phyloP scores from a whole-genome alignment of 129 eudicot genomes.

The Tanacetum coccineum region DNA sequence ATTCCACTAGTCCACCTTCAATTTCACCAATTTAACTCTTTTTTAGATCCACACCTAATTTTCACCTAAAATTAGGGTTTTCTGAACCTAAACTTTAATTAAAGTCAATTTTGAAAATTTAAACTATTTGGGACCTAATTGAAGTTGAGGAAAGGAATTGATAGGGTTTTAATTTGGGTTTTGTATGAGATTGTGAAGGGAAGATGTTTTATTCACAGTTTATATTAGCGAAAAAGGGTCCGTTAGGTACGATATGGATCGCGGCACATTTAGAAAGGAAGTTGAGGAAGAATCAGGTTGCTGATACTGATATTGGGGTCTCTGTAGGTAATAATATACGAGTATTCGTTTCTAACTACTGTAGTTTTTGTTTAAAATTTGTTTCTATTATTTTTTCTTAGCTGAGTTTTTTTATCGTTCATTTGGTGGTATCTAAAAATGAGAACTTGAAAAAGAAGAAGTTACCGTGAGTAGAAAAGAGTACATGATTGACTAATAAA shows the following conservation, averaged over 20 bases:
- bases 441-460: no score
- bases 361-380: no score
- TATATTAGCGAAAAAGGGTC: constrained; percentile 95
- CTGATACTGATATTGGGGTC: constrained; percentile 91
- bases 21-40: no score
- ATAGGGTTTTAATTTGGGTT: no score
- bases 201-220: constrained; percentile 91
- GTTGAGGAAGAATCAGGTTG: constrained; percentile 93
- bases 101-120: constrained; percentile 10
- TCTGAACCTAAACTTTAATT: background rate
- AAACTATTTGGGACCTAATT: constrained; percentile 35
- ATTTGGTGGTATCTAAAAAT: no score
- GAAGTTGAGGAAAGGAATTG: constrained; percentile 24
- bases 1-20: no score
- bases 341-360: background rate
- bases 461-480: no score
- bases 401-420: no score
- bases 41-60: no score
- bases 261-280: constrained; percentile 96
- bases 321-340: constrained; percentile 62
- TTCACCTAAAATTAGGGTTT: background rate
- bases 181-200: constrained; percentile 32
- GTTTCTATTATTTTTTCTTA: no score
- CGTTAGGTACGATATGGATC: constrained; percentile 92
- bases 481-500: no score